Evolutionary conservation across 768 basidiomycete genomes (phyloP), one percentile per base, ranked within the genome.

Genomic region (Mycena rebaudengoi): DNA sequence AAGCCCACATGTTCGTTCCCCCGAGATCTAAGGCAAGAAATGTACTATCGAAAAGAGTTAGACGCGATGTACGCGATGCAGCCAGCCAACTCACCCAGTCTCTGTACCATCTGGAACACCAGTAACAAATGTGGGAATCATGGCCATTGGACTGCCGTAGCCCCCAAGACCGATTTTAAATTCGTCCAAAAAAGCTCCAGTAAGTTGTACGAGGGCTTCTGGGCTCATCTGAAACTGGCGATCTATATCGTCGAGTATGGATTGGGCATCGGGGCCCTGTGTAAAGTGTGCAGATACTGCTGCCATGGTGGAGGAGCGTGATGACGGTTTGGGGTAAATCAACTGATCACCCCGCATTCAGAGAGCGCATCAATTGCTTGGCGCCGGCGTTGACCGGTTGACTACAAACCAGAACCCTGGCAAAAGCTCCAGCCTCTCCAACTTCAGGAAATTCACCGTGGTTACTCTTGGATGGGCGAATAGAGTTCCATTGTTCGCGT

Each of bases 121-220:
- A n/a, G 92, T 95, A 41, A 99, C 94, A 78, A 94, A 99, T 11
- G 95, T 92, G 7, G 98, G 98, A 68, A 98, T 95, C 94, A 98
- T 98, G 7, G 96, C 95, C 89, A 97, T 92, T 39, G 91, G 82
- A 44, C 91, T 86, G 33, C 86, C 87, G 80, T 95, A 95, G 68
- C 79, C 79, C 4, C 80, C 76, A 18, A 99, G 79, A 14, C 98
- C 98, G 8, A 86, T 71, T 32, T 83, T 81, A 71, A 95, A 89
- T 73, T 98, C 96, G 55, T 85, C 81, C 32, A 96, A 82, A 76
- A 99, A 98, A 28, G 90, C 86, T 35, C 84, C 79, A 11, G 94
- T 89, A 75, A 98, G 91, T 51, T 84, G 78, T 48, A 86, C 74
- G 58, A 99, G 88, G 52, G 77, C 74, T 32, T 88, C 83, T 25